phyloP scores from a whole-genome alignment of 495 filamentous ascomycete species.

The Penicillium angulare region DNA sequence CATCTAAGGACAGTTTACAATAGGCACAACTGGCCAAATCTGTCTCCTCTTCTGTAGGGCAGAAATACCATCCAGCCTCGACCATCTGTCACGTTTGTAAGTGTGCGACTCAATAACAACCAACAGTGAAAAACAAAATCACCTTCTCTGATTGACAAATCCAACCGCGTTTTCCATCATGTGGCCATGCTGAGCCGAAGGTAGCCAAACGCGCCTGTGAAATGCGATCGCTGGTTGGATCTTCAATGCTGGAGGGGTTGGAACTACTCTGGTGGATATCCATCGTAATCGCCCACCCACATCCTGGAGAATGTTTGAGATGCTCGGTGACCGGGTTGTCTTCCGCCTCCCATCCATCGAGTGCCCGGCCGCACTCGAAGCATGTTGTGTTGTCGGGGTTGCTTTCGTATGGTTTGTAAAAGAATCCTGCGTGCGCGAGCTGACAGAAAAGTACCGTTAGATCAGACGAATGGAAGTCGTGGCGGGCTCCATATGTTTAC shows the following conservation, averaged over 20 bases:
- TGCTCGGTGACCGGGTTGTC: conserved; percentile 84
- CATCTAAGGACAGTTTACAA: conserved; percentile 80
- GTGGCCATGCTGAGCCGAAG: conserved; percentile 77
- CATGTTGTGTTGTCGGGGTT: conserved; percentile 87
- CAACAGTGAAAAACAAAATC: conserved; percentile 6
- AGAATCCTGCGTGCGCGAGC: conserved; percentile 90
- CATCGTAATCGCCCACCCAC: conserved; percentile 84
- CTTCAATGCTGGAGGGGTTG: conserved; percentile 60
- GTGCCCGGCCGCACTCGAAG: conserved; percentile 73
- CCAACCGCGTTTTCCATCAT: conserved; percentile 86
- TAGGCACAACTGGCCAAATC: conserved; percentile 89
- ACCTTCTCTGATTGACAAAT: conserved; percentile 85
- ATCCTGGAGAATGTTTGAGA: conserved; percentile 72
- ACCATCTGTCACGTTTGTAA: conserved; percentile 63
- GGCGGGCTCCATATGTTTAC: conserved; percentile 41
- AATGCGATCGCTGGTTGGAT: conserved; percentile 70
- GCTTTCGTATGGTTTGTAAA: conserved; percentile 70
- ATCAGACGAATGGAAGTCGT: background rate
- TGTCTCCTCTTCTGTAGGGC: conserved; percentile 72
- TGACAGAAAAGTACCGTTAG: conserved; percentile 33
- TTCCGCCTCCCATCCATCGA: conserved; percentile 86
- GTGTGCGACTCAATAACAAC: conserved; percentile 12
- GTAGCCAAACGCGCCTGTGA: conserved; percentile 75
- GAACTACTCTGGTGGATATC: conserved; percentile 65
- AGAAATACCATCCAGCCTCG: conserved; percentile 90